Evolutionary conservation across 2,329 filamentous ascomycete species (phyloP), one percentile per base, ranked within the genome.

Genomic region (Sporothrix sp.): DNA sequence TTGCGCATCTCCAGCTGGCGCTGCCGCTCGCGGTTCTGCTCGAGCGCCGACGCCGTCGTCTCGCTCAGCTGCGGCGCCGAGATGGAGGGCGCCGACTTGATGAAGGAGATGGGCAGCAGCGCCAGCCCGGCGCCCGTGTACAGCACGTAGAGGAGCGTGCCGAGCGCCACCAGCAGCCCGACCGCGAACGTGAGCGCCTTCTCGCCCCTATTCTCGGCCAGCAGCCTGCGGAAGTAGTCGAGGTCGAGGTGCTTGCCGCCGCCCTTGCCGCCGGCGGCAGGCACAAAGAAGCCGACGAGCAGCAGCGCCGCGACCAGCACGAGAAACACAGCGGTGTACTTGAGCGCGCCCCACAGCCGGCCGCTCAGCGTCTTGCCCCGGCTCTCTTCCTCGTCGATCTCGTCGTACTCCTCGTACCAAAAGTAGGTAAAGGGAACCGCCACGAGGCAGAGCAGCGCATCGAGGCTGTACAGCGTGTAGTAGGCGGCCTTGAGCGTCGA

Each of bases 391-490:
- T 84, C 77, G 54, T 89, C 89, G 18, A 91, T 83, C 68, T 96
- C 89, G 61, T 96, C 91, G 58, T 95, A 95, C 66, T 97, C 93
- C 66, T 98, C 93, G 62, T 95, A 93, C 81, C 85, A 96, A 66
- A 98, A 98, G 71, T 98, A 98, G 43, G 90, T 85, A 63, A 98
- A 98, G 0, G 93, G 93, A 18, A 97, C 85, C 39, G 95, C 78
- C 16, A 97, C 66, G 40, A 98, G 73, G 62, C 93, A 98, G 10
- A 98, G 78, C 6, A 96, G 65, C 1, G 89, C 87, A 66, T 98
- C 93, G 58, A 96, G 72, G 59, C 87, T 93, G 71, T 97, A 98
- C 0, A 98, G 76, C 0, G 82, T 76, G 67, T 97, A 97, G 70
- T 98, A 98, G 52, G 95, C 85, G 52, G 94, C 77, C 65, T 87